Evolutionary conservation across 768 basidiomycete genomes (phyloP).

Genomic region (Pleurotus ostreatus): DNA sequence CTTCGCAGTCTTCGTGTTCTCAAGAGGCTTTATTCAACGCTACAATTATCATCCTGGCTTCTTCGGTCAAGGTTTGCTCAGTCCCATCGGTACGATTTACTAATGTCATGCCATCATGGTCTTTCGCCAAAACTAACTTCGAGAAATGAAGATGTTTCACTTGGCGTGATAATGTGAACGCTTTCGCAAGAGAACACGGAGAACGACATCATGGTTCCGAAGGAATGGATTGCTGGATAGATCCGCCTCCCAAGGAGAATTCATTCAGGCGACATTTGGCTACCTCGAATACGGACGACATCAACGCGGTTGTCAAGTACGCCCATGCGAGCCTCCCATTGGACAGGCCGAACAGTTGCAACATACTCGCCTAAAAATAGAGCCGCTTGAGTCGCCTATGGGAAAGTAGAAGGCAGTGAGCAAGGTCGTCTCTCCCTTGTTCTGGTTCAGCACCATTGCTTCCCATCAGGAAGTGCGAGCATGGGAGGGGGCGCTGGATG

Average conservation of each 20-base stretch:
- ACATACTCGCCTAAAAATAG: slow-evolving; percentile 3
- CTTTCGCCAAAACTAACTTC: too few species aligned
- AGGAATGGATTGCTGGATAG: neutral
- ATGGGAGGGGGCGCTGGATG: slow-evolving; percentile 1
- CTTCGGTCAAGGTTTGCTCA: too few species aligned
- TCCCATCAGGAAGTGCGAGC: slow-evolving; percentile 1
- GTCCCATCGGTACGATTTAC: too few species aligned
- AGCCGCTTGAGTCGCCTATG: neutral
- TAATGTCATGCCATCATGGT: too few species aligned
- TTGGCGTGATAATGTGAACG: too few species aligned
- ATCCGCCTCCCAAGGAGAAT: slow-evolving; percentile 5
- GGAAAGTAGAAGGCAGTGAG: neutral
- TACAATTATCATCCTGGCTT: too few species aligned
- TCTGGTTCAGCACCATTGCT: neutral
- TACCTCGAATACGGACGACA: neutral
- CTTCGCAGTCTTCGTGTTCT: too few species aligned
- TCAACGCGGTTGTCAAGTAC: slow-evolving; percentile 6
- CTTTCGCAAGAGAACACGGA: too few species aligned
- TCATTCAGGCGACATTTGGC: neutral
- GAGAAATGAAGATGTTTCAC: too few species aligned
- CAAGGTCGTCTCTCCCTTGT: slow-evolving; percentile 3
- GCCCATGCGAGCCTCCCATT: neutral
- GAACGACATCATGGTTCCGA: neutral
- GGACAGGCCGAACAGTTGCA: slow-evolving; percentile 1
- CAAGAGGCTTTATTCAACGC: too few species aligned